Evolutionary conservation across 768 basidiomycete species (phyloP), one percentile per base, ranked within the genome.

Genomic region (Boletus sp.): DNA sequence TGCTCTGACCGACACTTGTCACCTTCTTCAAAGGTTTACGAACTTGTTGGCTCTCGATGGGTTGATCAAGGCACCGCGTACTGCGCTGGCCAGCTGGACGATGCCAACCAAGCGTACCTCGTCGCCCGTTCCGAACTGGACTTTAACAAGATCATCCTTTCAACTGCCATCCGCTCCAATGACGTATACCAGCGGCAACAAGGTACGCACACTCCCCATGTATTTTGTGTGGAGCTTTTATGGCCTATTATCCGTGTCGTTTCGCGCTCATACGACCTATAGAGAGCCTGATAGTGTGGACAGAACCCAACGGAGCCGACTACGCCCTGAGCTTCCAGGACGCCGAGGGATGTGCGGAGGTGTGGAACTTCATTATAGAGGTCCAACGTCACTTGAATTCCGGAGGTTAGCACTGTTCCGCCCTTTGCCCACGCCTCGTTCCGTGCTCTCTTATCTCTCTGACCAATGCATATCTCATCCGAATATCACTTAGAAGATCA

Each of bases 271-370:
- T 56, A 29, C 51, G 38, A 52, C 61, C 52, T 47, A 30, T 72
- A 95, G 96, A 98, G 66, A 99, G 97, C 13, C 81, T 99, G 45
- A 98, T 99, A 62, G 96, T 98, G 19, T 99, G 97, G 97, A 98
- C 96, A 4, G 96, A 98, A 69, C 90, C 92, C 1, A 88, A 91
- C 58, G 91, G 92, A 29, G 84, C 89, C 35, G 97, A 99, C 71
- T 95, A 97, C 67, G 96, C 96, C 2, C 77, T 99, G 50, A 96
- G 93, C 63, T 99, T 99, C 63, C 96, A 98, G 67, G 96, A 98
- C 63, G 83, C 91, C 1, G 91, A 93, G 57, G 97, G 95, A 30
- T 99, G 96, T 62, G 80, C 85, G 32, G 94, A 98, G 75, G 91
- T 98, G 46, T 99, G 97, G 96, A 90, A 88, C 64, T 99, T 98